phyloP scores from a whole-genome alignment of 2,329 filamentous ascomycete species.

The Fusarium sp. region DNA sequence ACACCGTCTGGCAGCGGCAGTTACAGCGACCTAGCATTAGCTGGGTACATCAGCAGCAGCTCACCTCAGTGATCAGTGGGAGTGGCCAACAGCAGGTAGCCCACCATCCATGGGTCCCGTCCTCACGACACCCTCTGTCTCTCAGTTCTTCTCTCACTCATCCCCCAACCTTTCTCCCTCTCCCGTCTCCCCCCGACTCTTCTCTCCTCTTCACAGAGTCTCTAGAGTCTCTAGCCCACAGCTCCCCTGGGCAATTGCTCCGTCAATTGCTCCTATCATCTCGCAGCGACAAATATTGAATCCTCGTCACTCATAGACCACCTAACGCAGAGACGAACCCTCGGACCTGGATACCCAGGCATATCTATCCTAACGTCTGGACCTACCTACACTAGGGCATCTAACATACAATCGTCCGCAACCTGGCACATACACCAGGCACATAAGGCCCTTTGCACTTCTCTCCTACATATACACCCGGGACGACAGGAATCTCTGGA shows the following conservation, averaged over 20 bases:
- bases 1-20: slow-evolving; percentile 17
- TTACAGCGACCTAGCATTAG: slow-evolving; percentile 10
- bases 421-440: slow-evolving; percentile 8
- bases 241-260: slow-evolving; percentile 23
- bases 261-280: slow-evolving; percentile 25
- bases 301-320: neutral
- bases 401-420: slow-evolving; percentile 8
- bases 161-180: slow-evolving; percentile 13
- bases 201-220: slow-evolving; percentile 19
- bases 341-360: slow-evolving; percentile 1
- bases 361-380: slow-evolving; percentile 2
- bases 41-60: slow-evolving; percentile 1
- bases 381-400: slow-evolving; percentile 20
- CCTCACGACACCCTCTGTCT: slow-evolving; percentile 27
- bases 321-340: neutral
- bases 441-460: slow-evolving; percentile 10
- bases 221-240: slow-evolving; percentile 24
- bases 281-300: neutral
- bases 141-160: slow-evolving; percentile 16
- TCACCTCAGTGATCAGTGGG: neutral
- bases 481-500: slow-evolving; percentile 14
- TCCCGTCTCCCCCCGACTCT: slow-evolving; percentile 15
- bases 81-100: slow-evolving; percentile 8
- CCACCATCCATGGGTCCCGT: slow-evolving; percentile 10
- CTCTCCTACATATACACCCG: slow-evolving; percentile 11